Evolutionary conservation across 228 moss, liverwort and hornwort species (phyloP).

Genomic region (Sphagnum magellanicum): DNA sequence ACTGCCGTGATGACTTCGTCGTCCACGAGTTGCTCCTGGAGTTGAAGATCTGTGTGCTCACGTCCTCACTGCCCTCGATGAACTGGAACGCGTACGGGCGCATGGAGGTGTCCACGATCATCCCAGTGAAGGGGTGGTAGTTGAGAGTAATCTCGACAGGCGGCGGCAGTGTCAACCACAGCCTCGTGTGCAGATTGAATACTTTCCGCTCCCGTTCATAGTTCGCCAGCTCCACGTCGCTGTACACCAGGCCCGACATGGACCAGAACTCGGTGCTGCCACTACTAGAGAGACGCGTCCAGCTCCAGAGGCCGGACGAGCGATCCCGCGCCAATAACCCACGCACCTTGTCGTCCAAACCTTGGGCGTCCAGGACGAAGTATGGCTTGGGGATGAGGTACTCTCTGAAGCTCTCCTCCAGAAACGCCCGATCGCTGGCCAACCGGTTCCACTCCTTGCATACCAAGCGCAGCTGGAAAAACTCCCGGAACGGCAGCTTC

Average conservation of each 20-base stretch:
- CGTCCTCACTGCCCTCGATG: slow-evolving; percentile 21
- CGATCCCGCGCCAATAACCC: slow-evolving; percentile 12
- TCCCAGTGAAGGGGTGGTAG: slow-evolving; percentile 16
- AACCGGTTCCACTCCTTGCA: slow-evolving; percentile 22
- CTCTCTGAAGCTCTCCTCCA: slow-evolving; percentile 2
- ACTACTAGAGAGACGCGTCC: background rate
- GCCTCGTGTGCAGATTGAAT: slow-evolving; percentile 25
- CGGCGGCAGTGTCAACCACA: slow-evolving; percentile 19
- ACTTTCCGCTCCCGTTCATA: slow-evolving; percentile 3
- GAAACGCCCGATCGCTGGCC: slow-evolving; percentile 12
- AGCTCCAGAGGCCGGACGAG: slow-evolving; percentile 8
- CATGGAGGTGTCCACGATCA: slow-evolving; percentile 23
- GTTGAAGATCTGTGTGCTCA: slow-evolving; percentile 25
- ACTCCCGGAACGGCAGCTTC: slow-evolving; percentile 7
- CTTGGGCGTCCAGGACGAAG: background rate
- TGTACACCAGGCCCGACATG: slow-evolving; percentile 7
- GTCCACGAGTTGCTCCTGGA: slow-evolving; percentile 17
- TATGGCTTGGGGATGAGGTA: slow-evolving; percentile 11
- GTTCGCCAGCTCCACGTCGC: background rate
- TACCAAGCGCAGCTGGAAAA: slow-evolving; percentile 13
- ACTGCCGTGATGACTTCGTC: slow-evolving; percentile 11
- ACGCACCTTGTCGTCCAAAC: background rate
- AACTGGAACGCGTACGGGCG: slow-evolving; percentile 24
- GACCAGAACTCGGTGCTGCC: background rate
- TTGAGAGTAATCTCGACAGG: slow-evolving; percentile 8